Evolutionary conservation across 108 stramenopile genomes (phyloP).

Genomic region (Skeletonema costatum): DNA sequence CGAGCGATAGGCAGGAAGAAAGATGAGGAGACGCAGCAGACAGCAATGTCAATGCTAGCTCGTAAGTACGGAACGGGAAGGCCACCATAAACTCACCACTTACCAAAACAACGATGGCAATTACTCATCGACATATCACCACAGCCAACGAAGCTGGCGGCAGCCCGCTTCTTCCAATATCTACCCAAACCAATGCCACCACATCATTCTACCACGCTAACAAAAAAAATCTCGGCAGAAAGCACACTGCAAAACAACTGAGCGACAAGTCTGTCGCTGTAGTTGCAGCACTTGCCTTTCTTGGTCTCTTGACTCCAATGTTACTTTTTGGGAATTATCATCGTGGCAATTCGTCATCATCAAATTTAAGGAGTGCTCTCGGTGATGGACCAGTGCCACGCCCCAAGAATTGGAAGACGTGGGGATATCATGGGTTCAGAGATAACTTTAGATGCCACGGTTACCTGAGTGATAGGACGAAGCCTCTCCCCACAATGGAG

Average conservation of each 20-base stretch:
- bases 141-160: background rate
- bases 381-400: background rate
- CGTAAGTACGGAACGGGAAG: too few relatives aligned
- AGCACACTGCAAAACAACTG: background rate
- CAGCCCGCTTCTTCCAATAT: background rate
- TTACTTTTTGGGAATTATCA: background rate
- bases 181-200: background rate
- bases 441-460: background rate
- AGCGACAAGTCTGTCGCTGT: background rate
- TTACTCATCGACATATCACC: too few relatives aligned
- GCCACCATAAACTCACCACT: too few relatives aligned
- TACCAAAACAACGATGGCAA: too few relatives aligned
- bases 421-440: background rate
- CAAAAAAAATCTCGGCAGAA: background rate
- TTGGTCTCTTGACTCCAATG: background rate
- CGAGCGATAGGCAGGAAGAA: too few relatives aligned
- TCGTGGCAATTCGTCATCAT: too few relatives aligned
- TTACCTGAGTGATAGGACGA: background rate
- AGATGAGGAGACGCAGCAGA: too few relatives aligned
- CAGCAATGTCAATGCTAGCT: too few relatives aligned
- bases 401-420: background rate
- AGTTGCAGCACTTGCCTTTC: background rate
- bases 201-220: too few relatives aligned
- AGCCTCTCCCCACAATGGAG: background rate
- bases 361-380: background rate